Evolutionary conservation across 805 yeast genomes (phyloP).

Genomic region (Cyberlindnera subsufficiens): DNA sequence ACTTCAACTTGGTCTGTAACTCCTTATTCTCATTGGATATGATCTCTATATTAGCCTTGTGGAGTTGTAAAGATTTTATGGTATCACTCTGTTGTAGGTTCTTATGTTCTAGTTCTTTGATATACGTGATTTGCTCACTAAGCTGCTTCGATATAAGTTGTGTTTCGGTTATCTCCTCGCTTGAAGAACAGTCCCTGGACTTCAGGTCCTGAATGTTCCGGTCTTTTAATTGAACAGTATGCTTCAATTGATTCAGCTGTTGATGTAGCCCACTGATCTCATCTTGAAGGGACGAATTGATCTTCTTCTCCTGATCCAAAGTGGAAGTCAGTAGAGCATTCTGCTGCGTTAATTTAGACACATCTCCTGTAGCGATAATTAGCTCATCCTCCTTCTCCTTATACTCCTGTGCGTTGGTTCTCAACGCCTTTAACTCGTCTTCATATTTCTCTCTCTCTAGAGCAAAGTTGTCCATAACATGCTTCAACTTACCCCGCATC

Average conservation of each 20-base stretch:
- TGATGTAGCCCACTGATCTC: slow-evolving; percentile 1
- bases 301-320: no score
- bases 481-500: slow-evolving; percentile 19
- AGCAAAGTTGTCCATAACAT: slow-evolving; percentile 21
- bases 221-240: slow-evolving; percentile 12
- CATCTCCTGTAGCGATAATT: not conserved
- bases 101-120: slow-evolving; percentile 44
- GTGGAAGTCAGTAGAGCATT: not conserved
- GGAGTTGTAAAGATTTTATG: slow-evolving; percentile 42
- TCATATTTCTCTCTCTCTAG: slow-evolving; percentile 21
- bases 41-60: slow-evolving; percentile 41
- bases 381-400: slow-evolving; percentile 6
- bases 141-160: slow-evolving; percentile 19
- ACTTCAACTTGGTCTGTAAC: slow-evolving; percentile 32
- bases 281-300: no score
- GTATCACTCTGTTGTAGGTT: slow-evolving; percentile 48
- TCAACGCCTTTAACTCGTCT: slow-evolving; percentile 12
- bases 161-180: not conserved
- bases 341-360: not conserved
- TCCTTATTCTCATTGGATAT: slow-evolving; percentile 49
- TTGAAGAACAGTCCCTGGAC: not conserved
- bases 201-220: slow-evolving; percentile 24
- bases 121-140: slow-evolving; percentile 37
- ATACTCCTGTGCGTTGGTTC: slow-evolving; percentile 12
- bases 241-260: slow-evolving; percentile 1